Evolutionary conservation across 768 basidiomycete species (phyloP).

Genomic region (Cystobasidium ongulense): DNA sequence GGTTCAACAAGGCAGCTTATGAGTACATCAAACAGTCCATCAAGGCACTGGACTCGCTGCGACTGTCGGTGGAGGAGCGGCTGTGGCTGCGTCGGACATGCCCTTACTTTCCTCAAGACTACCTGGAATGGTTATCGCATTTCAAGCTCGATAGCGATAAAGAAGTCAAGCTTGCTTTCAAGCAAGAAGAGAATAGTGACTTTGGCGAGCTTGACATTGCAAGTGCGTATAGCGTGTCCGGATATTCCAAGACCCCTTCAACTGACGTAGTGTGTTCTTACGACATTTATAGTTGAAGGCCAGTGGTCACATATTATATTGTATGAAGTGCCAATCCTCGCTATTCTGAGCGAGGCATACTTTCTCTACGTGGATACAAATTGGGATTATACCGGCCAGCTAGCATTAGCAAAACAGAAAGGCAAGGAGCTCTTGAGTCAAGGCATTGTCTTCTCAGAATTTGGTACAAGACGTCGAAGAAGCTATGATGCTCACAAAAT

Average conservation of each 20-base stretch:
- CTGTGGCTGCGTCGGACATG: slow-evolving; percentile 61
- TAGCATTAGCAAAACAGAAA: slow-evolving; percentile 69
- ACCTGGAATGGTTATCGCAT: slow-evolving; percentile 62
- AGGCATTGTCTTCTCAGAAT: slow-evolving; percentile 70
- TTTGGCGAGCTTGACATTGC: slow-evolving; percentile 65
- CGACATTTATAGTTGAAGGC: slow-evolving; percentile 38
- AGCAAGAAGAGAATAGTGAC: slow-evolving; percentile 51
- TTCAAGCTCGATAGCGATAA: slow-evolving; percentile 43
- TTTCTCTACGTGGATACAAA: slow-evolving; percentile 66
- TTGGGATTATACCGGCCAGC: slow-evolving; percentile 77
- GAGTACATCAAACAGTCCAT: slow-evolving; percentile 17
- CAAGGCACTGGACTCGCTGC: slow-evolving; percentile 54
- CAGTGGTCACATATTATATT: slow-evolving; percentile 53
- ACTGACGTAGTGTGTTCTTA: neutral
- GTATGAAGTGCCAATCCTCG: slow-evolving; percentile 95
- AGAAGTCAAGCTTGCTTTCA: slow-evolving; percentile 52
- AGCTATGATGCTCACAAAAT: slow-evolving; percentile 67
- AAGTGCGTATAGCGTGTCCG: slow-evolving; percentile 47
- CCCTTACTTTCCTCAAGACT: slow-evolving; percentile 63
- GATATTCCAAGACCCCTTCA: neutral
- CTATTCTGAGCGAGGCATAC: slow-evolving; percentile 79
- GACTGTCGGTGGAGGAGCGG: slow-evolving; percentile 57
- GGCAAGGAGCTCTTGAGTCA: slow-evolving; percentile 57
- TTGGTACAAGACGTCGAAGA: slow-evolving; percentile 73
- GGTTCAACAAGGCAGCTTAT: slow-evolving; percentile 15